Conservation (phyloP, 2,329 filamentous ascomycete genomes). For the Pochonia chlamydosporia region DNA sequence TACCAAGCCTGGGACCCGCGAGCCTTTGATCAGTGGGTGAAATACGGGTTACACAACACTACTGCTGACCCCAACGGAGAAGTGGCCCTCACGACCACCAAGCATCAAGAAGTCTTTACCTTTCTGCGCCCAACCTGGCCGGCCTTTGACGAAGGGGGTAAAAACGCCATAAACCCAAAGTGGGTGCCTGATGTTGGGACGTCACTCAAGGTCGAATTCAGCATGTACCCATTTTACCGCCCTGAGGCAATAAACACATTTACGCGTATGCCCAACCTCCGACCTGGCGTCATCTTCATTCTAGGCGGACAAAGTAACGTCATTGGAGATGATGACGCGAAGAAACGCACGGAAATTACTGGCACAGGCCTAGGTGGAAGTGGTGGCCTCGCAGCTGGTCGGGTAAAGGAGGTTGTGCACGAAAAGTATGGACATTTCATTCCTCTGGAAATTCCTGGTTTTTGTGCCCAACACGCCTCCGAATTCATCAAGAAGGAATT, state of each 20-base stretch:
- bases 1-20: conserved; percentile 78
- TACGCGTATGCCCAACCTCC: conserved; percentile 50
- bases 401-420: conserved; percentile 61
- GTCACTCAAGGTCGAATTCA: conserved; percentile 26
- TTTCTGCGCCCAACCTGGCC: conserved; percentile 59
- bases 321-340: conserved; percentile 41
- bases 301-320: conserved; percentile 58
- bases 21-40: conserved; percentile 58
- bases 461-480: conserved; percentile 57
- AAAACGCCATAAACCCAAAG: conserved; percentile 31
- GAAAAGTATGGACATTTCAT: conserved; percentile 70
- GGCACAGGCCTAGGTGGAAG: conserved; percentile 63
- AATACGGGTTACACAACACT: conserved; percentile 68
- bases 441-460: conserved; percentile 69
- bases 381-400: conserved; percentile 55
- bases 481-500: conserved; percentile 54
- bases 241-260: conserved; percentile 56
- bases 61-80: conserved; percentile 27
- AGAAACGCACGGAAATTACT: conserved; percentile 58
- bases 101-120: conserved; percentile 74
- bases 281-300: conserved; percentile 63
- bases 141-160: conserved; percentile 32
- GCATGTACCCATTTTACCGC: conserved; percentile 57
- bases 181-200: conserved; percentile 41
- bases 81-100: conserved; percentile 73